Base-by-base conservation (phyloP, 495 filamentous ascomycete genomes). In the Talaromyces thailandensis region DNA sequence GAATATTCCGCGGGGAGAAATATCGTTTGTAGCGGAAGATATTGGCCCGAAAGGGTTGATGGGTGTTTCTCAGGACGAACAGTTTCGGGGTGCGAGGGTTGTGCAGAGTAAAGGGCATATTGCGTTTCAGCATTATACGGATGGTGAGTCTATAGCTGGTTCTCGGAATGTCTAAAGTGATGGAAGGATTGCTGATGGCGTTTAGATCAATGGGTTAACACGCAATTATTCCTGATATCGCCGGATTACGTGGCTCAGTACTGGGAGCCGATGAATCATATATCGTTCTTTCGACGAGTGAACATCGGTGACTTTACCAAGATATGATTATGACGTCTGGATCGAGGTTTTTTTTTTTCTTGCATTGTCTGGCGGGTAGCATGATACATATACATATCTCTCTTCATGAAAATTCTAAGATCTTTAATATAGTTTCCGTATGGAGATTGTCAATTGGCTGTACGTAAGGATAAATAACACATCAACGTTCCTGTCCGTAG, bases 1-100 rank as follows among this genome's bases (percentile, higher is more conserved):
- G 0, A 94, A 96, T 65, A 84, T 98, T 23, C 93, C 92, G 6
- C 81, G 92, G 43, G 93, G 93, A 16, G 87, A 96, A 67, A 83
- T 84, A 63, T 89, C 90, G 0, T 97, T 93, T 69, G 75, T 88
- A 6, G 86, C 86, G 0, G 82, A 90, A 23, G 90, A 96, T 67
- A 84, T 96, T 29, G 86, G 89, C 0, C 73, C 79, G 0, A 71
- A 63, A 2, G 91, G 89, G 8, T 69, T 85, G 16, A 50, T 88
- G 26, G 76, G 85, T 12, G 77, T 84, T n/a, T 85, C 84, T 7
- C 73, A 82, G 21, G 87, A 93, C 62, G 73, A 81, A 14, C 82
- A 84, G 35, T 96, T 96, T 69, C 71, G 70, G 18, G 91, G 91
- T 0, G 86, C 88, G 2, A 80, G 88, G 51, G 82, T 95, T n/a